Base-by-base conservation (phyloP, 306 rosid genomes). In the Medicago arabica region DNA sequence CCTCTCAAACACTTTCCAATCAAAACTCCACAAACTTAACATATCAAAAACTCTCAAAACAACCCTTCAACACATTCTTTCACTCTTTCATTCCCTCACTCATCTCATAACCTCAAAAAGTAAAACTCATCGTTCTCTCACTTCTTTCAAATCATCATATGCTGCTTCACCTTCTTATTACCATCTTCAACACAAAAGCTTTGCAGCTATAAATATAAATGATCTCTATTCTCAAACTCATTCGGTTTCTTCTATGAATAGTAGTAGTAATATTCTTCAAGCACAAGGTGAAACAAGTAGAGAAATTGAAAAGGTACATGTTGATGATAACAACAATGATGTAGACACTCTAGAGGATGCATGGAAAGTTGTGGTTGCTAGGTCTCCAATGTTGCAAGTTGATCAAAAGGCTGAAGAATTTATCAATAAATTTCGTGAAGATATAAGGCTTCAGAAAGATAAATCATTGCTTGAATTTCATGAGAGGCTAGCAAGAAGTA, bases 201-300 rank as follows among this genome's bases (percentile, higher is more conserved):
- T 83, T 12, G 41, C 84, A 2, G 77, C 92, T 7, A 83, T 92
- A 73, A 88, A 75, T 83, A 88, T 92, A 70, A 92, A 92, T 75
- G 88, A 88, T 57, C 90, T 88, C 72, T 92, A 78, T 76, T 83
- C 78, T 4, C 80, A 81, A 58, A 7, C 36, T 19, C 2, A 36
- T 17, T 70, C 83, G 28, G 14, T 44, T 49, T 57, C 17, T 49
- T 57, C 17, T 44, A 12, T 34, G 77, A 51, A 34, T 16, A 40
- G 46, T 44, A 74, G 16, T 54, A 23, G 10, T 39, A 31, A 44
- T 46, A 67, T 19, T 67, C 28, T 0, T 53, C 60, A 47, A 28
- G 69, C 58, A 9, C 72, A 78, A 21, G 87, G 85, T 1, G 88
- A 75, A 75, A 83, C 85, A 65, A 88, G 78, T 40, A 63, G 58